These are phyloP conservation scores for Fusarium albosuccineum DNA, from an alignment of 2,329 filamentous ascomycete genomes.

Conservation along the genomic window DNA sequence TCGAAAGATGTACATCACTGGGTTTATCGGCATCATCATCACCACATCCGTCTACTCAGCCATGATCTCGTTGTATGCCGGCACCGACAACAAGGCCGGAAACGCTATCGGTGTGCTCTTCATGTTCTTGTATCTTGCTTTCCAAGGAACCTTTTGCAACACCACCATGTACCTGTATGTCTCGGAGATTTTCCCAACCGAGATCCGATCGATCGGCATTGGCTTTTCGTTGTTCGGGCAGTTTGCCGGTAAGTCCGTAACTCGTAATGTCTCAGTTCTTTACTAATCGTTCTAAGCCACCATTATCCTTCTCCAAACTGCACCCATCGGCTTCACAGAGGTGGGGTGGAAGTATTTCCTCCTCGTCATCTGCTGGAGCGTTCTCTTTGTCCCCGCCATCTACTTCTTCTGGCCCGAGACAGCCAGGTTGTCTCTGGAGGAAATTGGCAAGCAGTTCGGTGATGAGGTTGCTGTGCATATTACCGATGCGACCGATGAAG, in stretches of 20 bases:
- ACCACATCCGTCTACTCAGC: slow-evolving; percentile 52
- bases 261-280: fast-evolving
- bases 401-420: slow-evolving; percentile 52
- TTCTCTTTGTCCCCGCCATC: slow-evolving; percentile 48
- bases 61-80: slow-evolving; percentile 53
- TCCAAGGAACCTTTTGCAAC: slow-evolving; percentile 59
- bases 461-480: slow-evolving; percentile 63
- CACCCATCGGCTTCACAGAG: slow-evolving; percentile 52
- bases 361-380: slow-evolving; percentile 59
- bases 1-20: slow-evolving; percentile 57
- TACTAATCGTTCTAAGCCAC: slow-evolving; percentile 41
- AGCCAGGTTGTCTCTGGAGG: slow-evolving; percentile 55
- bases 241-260: slow-evolving; percentile 52
- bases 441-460: slow-evolving; percentile 55
- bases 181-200: slow-evolving; percentile 58
- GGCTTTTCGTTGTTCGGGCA: slow-evolving; percentile 65
- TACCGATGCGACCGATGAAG: slow-evolving; percentile 56
- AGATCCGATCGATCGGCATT: slow-evolving; percentile 65
- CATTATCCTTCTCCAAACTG: slow-evolving; percentile 61
- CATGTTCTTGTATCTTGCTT: slow-evolving; percentile 62
- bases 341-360: slow-evolving; percentile 65
- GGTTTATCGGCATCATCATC: slow-evolving; percentile 57
- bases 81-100: slow-evolving; percentile 54
- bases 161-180: slow-evolving; percentile 57
- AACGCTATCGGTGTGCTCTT: slow-evolving; percentile 58